Conservation (phyloP, 148 eudicot genomes). For the Fallopia convolvulus region DNA sequence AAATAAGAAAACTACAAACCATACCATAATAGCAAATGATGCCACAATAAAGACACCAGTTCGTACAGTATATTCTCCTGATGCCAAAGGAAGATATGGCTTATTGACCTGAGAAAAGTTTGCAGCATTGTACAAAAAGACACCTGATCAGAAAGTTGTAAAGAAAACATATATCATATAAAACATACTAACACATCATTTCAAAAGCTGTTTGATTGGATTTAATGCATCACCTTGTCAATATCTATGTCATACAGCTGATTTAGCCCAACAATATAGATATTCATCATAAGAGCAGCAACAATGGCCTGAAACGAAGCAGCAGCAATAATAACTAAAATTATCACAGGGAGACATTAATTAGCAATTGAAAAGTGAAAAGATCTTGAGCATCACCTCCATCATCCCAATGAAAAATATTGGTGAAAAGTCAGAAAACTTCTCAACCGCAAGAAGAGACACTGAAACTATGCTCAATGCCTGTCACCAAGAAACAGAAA, state of each 20-base stretch:
- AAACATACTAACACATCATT: not conserved
- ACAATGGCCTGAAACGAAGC: conserved; percentile 63
- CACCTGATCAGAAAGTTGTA: not conserved
- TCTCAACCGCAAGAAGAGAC: conserved; percentile 91
- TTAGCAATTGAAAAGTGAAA: not conserved
- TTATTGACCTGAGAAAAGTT: conserved; percentile 68
- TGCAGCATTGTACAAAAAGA: not conserved
- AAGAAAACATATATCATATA: not conserved
- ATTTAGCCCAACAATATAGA: conserved; percentile 91
- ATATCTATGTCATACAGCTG: conserved; percentile 93
- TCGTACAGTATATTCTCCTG: conserved; percentile 80
- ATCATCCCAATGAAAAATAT: conserved; percentile 64
- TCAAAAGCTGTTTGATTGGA: not conserved
- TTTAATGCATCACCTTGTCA: conserved; percentile 55
- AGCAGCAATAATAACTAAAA: not conserved
- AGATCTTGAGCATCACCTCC: conserved; percentile 42
- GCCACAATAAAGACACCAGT: conserved; percentile 66
- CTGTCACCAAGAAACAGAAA: conserved; percentile 35
- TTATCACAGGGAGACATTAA: not conserved
- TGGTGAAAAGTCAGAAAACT: conserved; percentile 74
- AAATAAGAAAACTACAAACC: not conserved
- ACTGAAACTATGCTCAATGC: conserved; percentile 96
- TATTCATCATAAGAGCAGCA: conserved; percentile 93
- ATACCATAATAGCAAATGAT: conserved; percentile 77
- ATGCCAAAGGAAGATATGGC: conserved; percentile 96